A percentile compares a stretch with the other conserved stretches of the same genome.
phyloP scores from a whole-genome alignment of 2,329 filamentous ascomycete species.

The Colletotrichum musicola region DNA sequence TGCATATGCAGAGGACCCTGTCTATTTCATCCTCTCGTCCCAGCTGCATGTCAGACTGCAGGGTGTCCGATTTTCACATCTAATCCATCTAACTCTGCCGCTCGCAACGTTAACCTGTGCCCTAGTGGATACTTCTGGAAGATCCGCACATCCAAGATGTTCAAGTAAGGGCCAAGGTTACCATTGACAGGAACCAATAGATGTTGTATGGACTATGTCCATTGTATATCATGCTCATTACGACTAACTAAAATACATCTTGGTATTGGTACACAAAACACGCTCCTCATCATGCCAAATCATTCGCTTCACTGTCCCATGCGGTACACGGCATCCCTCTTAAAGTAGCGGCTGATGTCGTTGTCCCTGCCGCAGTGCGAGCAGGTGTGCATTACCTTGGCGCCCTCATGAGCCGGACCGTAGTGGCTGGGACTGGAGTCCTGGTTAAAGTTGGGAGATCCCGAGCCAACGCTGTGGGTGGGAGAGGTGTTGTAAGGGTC shows the following conservation, averaged over 20 bases:
- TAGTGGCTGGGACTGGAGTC: constrained; percentile 36
- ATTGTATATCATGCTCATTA: constrained; percentile 25
- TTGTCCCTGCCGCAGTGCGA: constrained; percentile 38
- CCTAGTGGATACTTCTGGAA: too few species aligned
- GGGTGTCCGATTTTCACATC: too few species aligned
- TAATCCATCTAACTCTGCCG: too few species aligned
- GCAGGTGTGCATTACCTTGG: constrained; percentile 40
- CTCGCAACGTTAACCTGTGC: too few species aligned
- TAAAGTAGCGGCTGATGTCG: constrained; percentile 41
- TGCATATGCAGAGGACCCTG: too few species aligned
- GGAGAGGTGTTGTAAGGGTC: constrained; percentile 34
- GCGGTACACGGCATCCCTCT: constrained; percentile 40
- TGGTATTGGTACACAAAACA: constrained; percentile 19
- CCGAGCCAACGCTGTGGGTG: constrained; percentile 9
- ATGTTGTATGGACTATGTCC: neutral
- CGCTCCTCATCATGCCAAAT: constrained; percentile 13
- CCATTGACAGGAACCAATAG: too few species aligned
- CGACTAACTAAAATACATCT: constrained; percentile 16
- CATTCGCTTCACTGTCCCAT: constrained; percentile 13
- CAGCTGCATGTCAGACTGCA: too few species aligned
- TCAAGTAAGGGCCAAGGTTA: too few species aligned
- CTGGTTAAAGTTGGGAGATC: constrained; percentile 30
- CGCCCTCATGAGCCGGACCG: constrained; percentile 39
- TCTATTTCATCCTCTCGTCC: too few species aligned
- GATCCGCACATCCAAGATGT: too few species aligned